Evolutionary conservation across 345 rosid genomes (phyloP).

Genomic region (Salix koriyanagi): DNA sequence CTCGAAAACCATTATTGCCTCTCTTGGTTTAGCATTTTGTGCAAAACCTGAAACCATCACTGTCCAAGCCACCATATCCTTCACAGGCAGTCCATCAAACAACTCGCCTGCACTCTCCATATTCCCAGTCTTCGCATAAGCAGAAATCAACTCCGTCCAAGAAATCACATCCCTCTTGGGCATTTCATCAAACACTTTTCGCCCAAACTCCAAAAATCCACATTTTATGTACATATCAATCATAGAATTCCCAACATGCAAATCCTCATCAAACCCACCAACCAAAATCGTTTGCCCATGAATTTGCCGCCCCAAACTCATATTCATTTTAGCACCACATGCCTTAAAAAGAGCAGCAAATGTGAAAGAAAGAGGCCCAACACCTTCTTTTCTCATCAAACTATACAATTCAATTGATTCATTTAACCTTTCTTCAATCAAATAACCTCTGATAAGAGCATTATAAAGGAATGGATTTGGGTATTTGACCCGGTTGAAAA

Average conservation of each 20-base stretch:
- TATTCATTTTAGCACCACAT: slow-evolving; percentile 33
- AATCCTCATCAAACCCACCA: slow-evolving; percentile 59
- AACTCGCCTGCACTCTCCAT: slow-evolving; percentile 48
- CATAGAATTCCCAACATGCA: slow-evolving; percentile 59
- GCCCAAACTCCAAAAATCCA: slow-evolving; percentile 47
- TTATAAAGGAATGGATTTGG: slow-evolving; percentile 77
- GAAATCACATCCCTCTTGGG: slow-evolving; percentile 52
- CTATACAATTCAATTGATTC: slow-evolving; percentile 42
- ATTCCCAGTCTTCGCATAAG: slow-evolving; percentile 48
- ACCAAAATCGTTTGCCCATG: slow-evolving; percentile 67
- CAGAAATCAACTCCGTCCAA: slow-evolving; percentile 62
- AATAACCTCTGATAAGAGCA: slow-evolving; percentile 63
- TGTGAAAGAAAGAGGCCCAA: slow-evolving; percentile 66
- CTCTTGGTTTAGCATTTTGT: slow-evolving; percentile 70
- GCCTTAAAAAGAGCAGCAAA: slow-evolving; percentile 76
- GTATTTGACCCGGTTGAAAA: slow-evolving; percentile 44
- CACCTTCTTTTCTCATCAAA: slow-evolving; percentile 46
- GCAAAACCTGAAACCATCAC: slow-evolving; percentile 70
- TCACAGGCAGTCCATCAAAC: slow-evolving; percentile 47
- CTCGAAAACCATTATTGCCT: slow-evolving; percentile 54
- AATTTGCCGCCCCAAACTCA: slow-evolving; percentile 55
- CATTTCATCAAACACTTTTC: slow-evolving; percentile 74
- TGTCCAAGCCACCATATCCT: slow-evolving; percentile 71
- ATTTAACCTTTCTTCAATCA: slow-evolving; percentile 31
- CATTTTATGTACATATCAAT: slow-evolving; percentile 59